Conservation (phyloP, 2,329 filamentous ascomycete genomes). For the Neocatenulostroma microsporum region DNA sequence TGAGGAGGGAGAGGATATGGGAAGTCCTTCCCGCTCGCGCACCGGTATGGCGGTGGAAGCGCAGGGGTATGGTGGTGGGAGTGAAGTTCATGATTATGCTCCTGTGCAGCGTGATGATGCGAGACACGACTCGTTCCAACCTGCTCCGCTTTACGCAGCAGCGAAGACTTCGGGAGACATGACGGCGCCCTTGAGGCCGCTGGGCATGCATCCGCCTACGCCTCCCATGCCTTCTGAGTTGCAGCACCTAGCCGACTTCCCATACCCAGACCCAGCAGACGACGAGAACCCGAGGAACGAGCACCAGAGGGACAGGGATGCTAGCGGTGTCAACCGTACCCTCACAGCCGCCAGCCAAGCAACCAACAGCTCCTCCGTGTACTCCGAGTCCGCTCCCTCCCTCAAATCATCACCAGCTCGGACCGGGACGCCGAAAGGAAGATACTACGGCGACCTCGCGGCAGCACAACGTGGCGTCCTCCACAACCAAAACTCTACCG, state of each 20-base stretch:
- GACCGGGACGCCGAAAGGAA: conserved; percentile 32
- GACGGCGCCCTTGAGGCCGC: conserved; percentile 27
- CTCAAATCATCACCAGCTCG: conserved; percentile 11
- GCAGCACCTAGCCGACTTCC: conserved; percentile 10
- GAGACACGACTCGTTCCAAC: conserved; percentile 20
- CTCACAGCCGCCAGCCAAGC: conserved; percentile 23
- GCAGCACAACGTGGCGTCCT: conserved; percentile 35
- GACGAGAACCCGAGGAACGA: conserved; percentile 8
- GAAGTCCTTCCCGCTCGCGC: no score
- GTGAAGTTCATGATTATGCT: conserved; percentile 10
- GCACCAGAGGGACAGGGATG: no score
- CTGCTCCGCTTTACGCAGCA: neutral
- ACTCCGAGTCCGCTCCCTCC: conserved; percentile 27
- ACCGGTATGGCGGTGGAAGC: no score
- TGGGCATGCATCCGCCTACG: conserved; percentile 43
- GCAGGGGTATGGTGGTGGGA: no score
- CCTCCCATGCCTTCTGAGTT: conserved; percentile 28
- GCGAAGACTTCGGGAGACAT: neutral
- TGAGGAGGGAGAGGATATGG: conserved; percentile 20
- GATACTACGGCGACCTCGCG: conserved; percentile 42
- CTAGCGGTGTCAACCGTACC: conserved; percentile 25
- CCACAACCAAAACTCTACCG: conserved; percentile 11
- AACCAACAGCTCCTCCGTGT: conserved; percentile 26
- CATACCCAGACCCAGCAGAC: conserved; percentile 7
- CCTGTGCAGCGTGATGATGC: conserved; percentile 16